A percentile compares a stretch with the other conserved stretches of the same genome.
Conservation (phyloP, 306 rosid species). For the Phaseolus lunatus region DNA sequence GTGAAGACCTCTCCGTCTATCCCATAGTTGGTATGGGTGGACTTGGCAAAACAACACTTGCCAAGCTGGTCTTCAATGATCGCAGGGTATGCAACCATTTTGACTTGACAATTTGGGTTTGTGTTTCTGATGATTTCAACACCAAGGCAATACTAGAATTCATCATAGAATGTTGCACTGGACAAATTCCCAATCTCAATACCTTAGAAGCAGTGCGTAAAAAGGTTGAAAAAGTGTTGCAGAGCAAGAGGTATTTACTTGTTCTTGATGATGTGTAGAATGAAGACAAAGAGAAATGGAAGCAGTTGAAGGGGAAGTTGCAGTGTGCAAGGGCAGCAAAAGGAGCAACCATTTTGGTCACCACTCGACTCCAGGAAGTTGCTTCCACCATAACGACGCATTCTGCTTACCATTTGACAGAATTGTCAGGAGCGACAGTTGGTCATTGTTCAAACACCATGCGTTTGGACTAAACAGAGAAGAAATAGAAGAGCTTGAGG, state of each 20-base stretch:
- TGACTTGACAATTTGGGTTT: too few species aligned
- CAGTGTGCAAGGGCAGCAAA: conserved; percentile 38
- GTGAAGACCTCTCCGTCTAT: background rate
- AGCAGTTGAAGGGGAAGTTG: conserved; percentile 19
- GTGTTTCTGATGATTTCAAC: too few species aligned
- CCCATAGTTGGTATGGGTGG: background rate
- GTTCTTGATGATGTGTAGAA: conserved; percentile 57
- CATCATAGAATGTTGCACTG: too few species aligned
- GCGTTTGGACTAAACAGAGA: conserved; percentile 32
- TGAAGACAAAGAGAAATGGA: conserved; percentile 40
- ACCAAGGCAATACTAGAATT: too few species aligned
- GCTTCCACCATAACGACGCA: background rate
- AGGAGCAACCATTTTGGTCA: conserved; percentile 43
- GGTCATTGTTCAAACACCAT: conserved; percentile 11
- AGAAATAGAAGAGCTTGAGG: background rate
- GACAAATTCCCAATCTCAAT: background rate
- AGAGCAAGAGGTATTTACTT: conserved; percentile 34
- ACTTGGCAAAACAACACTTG: too few species aligned
- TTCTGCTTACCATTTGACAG: too few species aligned
- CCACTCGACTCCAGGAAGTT: conserved; percentile 37
- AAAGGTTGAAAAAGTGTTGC: conserved; percentile 11
- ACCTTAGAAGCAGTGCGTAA: conserved; percentile 2
- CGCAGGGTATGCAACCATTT: too few species aligned
- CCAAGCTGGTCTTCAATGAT: too few species aligned
- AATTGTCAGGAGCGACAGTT: too few species aligned